Base-by-base conservation (phyloP, 2,329 filamentous ascomycete species). In the Botrytis squamosa region DNA sequence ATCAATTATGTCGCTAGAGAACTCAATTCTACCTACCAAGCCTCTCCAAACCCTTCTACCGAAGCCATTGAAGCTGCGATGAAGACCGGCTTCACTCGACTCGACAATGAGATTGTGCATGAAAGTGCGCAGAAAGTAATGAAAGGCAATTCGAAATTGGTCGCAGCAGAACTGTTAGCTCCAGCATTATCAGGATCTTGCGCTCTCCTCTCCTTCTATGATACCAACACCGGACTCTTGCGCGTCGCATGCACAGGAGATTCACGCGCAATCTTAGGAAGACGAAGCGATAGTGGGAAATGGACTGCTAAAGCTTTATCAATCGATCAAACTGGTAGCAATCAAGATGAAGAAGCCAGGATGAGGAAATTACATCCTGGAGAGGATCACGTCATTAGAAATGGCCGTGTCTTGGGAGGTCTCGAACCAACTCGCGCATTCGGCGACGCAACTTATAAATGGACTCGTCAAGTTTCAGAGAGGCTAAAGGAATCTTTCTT, bases 181-280 rank as follows among this genome's bases (percentile, higher is more conserved):
- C 96, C 96, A 14, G 97, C 96, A 10, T 86, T 98, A 38, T 98
- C 96, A 3, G 96, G 96, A n/a, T 98, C 97, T 1, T 99, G 96
- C 81, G 97, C 96, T 59, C 89, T 99, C 9, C 88, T 99, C 16
- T 97, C 94, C 10, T 99, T 99, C 84, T 99, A 98, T 83, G 95
- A 99, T 82, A 95, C 91, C 80, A 88, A 89, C 69, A 92, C 92
- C 62, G 94, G 97, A 81, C 90, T 96, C 59, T 87, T 99, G 25
- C 90, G 94, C n/a, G 94, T 98, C 20, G 96, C 96, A 18, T 97
- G 94, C 82, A 97, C 96, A 0, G 96, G 96, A 72, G 96, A 99
- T 83, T 98, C 94, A n/a, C 90, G 96, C 62, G 96, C 96, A 25
- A 93, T 99, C 3, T 88, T 99, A 16, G 96, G 96, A 20, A 92